Conservation (phyloP, 371 early-diverging fungal genomes). For the Syncephalastrum contaminatum region DNA sequence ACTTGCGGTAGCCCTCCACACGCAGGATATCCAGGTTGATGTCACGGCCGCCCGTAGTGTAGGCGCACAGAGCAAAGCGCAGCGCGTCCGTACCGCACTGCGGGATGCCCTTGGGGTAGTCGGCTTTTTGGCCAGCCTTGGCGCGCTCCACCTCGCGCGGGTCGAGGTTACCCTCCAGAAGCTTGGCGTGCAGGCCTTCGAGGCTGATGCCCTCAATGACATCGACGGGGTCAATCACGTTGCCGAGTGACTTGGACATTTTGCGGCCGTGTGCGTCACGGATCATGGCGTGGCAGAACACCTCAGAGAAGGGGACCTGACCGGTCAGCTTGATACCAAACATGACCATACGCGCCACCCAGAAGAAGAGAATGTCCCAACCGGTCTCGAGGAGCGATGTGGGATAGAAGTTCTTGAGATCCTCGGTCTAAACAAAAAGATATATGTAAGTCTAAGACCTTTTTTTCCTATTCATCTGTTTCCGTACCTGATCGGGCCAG, state of each 20-base stretch:
- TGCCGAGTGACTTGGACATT: constrained; percentile 99
- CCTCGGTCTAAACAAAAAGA: constrained; percentile 58
- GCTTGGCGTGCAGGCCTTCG: constrained; percentile 74
- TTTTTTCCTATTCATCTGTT: background rate
- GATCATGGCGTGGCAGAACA: constrained; percentile 98
- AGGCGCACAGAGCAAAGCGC: constrained; percentile 95
- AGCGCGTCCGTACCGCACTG: constrained; percentile 99
- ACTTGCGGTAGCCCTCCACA: constrained; percentile 98
- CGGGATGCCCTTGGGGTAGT: constrained; percentile 98
- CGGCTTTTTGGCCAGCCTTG: constrained; percentile 78
- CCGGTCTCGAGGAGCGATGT: constrained; percentile 97
- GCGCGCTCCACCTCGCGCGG: constrained; percentile 91
- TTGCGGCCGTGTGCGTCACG: constrained; percentile 99
- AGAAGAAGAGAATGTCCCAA: constrained; percentile 99
- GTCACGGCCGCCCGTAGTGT: constrained; percentile 90
- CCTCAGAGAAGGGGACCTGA: constrained; percentile 92
- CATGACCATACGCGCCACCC: constrained; percentile 99
- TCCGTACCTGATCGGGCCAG: constrained; percentile 83
- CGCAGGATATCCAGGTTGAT: constrained; percentile 97
- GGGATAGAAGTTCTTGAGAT: constrained; percentile 92
- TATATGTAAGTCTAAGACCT: constrained; percentile 1
- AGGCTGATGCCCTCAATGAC: constrained; percentile 95
- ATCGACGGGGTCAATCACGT: constrained; percentile 99
- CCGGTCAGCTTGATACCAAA: constrained; percentile 95
- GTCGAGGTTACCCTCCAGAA: constrained; percentile 90